phyloP scores from a whole-genome alignment of 805 yeast species.

The Myxozyma neglecta region DNA sequence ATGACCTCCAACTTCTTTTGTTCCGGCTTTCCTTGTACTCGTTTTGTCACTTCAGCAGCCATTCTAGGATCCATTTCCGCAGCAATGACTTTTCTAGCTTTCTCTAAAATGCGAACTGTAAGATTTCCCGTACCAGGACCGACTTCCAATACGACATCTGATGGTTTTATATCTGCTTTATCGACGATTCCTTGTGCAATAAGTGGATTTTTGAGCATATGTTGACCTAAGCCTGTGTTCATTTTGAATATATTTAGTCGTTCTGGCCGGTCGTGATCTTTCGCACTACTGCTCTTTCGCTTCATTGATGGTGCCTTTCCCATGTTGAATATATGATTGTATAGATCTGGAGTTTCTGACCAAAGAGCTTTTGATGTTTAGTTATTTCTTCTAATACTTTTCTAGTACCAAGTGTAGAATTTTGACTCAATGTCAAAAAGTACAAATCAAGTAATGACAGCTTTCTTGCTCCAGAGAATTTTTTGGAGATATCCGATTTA shows the following conservation, averaged over 20 bases:
- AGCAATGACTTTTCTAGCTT: conserved; percentile 91
- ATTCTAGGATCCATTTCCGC: conserved; percentile 99
- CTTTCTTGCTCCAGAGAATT: too few species aligned
- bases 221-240: conserved; percentile 96
- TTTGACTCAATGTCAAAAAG: too few species aligned
- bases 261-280: conserved; percentile 42
- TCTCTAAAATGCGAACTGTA: conserved; percentile 87
- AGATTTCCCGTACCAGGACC: conserved; percentile 99
- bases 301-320: conserved; percentile 27
- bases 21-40: conserved; percentile 95
- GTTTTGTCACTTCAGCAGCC: conserved; percentile 97
- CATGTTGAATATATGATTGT: conserved; percentile 12
- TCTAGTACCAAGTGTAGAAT: too few species aligned
- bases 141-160: conserved; percentile 90
- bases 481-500: too few species aligned
- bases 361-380: too few species aligned
- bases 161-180: conserved; percentile 88
- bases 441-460: too few species aligned
- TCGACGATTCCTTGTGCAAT: conserved; percentile 98
- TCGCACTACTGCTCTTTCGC: conserved; percentile 37
- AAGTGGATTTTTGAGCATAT: conserved; percentile 90
- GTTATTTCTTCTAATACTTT: too few species aligned
- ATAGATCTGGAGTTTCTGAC: not conserved
- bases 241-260: conserved; percentile 67
- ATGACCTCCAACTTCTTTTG: conserved; percentile 88